Evolutionary conservation across 106 monocot species (phyloP).

Genomic region (Acanthochlamys bracteata): DNA sequence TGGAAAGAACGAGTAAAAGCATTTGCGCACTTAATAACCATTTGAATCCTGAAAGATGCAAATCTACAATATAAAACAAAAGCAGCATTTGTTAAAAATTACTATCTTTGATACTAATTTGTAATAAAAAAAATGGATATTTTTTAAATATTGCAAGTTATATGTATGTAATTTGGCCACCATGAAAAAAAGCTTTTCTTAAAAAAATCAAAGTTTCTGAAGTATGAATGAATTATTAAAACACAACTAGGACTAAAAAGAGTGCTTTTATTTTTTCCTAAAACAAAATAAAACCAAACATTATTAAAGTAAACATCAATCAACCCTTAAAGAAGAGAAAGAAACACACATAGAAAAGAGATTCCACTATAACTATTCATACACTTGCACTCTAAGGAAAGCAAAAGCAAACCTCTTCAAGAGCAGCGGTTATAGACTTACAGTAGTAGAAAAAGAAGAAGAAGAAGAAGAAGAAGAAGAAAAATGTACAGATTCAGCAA

Average conservation of each 20-base stretch:
- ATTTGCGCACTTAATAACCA: no score
- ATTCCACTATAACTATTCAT: neutral
- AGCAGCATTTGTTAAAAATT: no score
- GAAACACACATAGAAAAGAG: neutral
- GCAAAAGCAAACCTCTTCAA: neutral
- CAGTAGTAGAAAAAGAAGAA: neutral
- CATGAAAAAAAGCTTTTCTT: no score
- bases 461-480: neutral
- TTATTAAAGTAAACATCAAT: neutral
- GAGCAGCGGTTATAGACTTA: neutral
- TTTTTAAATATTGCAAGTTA: no score
- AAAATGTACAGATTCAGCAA: slow-evolving; percentile 69
- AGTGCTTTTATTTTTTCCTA: neutral
- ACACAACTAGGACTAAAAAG: neutral
- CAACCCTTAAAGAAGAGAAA: neutral
- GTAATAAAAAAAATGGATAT: no score
- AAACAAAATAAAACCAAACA: slow-evolving; percentile 1
- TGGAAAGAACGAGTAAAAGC: no score
- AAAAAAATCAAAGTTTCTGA: no score
- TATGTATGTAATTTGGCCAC: no score
- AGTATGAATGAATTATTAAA: neutral
- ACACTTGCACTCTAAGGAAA: neutral
- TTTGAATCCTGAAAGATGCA: no score
- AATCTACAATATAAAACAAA: no score
- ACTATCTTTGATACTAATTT: no score